These are phyloP conservation scores for Globisporangium lucens DNA, from an alignment of 352 stramenopile genomes.

Conservation along the genomic window DNA sequence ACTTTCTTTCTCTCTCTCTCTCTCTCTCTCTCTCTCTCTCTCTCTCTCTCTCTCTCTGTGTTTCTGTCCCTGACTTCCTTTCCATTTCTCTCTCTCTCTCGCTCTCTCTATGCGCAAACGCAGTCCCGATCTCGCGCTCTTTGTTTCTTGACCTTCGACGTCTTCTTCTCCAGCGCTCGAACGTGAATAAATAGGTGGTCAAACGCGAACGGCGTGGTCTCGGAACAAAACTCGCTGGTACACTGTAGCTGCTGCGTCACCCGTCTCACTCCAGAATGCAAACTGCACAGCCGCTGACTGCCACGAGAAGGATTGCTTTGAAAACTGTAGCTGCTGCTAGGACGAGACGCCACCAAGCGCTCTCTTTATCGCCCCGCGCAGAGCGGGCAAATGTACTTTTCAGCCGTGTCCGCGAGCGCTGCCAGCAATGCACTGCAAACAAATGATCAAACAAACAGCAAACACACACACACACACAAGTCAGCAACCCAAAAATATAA, in stretches of 20 bases:
- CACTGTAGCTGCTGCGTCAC: neutral
- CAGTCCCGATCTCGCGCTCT: neutral
- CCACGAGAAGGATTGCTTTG: neutral
- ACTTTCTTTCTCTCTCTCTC: neutral
- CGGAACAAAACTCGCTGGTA: neutral
- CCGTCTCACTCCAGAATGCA: neutral
- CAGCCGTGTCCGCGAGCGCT: conserved; percentile 58
- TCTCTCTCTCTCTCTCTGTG: neutral
- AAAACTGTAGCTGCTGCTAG: neutral
- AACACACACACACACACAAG: neutral
- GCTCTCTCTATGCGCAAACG: neutral
- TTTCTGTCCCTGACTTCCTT: neutral
- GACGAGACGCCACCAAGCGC: neutral
- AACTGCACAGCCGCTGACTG: neutral
- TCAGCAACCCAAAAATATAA: conserved; percentile 11
- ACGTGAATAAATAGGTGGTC: conserved; percentile 19
- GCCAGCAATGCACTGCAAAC: conserved; percentile 44
- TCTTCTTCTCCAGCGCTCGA: neutral
- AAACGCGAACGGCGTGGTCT: neutral
- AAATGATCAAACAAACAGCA: neutral
- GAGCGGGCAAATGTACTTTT: conserved; percentile 86
- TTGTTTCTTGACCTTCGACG: neutral
- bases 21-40: neutral
- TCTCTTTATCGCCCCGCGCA: conserved; percentile 43
- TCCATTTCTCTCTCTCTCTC: neutral